Evolutionary conservation across 148 eudicot genomes (phyloP).

Genomic region (Polygonum aviculare): DNA sequence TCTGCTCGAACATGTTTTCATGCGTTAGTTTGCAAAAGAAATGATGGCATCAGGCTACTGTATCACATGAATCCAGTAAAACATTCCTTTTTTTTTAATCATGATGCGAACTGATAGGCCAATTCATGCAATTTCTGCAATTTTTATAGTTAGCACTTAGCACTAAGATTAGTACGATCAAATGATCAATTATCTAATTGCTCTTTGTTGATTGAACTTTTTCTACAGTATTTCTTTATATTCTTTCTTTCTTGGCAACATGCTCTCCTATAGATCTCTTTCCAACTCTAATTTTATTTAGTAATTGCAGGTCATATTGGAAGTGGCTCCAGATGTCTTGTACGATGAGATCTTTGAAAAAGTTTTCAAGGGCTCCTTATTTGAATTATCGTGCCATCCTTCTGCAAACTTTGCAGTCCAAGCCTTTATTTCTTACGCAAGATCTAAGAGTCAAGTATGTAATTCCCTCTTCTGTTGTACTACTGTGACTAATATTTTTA

Average conservation of each 20-base stretch:
- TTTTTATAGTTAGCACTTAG: background rate
- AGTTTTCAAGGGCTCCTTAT: slow-evolving; percentile 59
- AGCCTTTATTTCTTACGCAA: slow-evolving; percentile 73
- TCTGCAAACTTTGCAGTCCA: slow-evolving; percentile 87
- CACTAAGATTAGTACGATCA: too few species aligned
- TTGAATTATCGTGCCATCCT: slow-evolving; percentile 50
- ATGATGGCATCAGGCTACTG: background rate
- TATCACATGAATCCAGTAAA: background rate
- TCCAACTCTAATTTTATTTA: slow-evolving; percentile 9
- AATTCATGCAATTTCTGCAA: background rate
- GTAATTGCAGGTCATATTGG: slow-evolving; percentile 71
- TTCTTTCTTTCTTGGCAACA: background rate
- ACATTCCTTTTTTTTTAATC: background rate
- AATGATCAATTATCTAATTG: background rate
- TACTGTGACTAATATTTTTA: background rate
- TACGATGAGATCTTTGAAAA: slow-evolving; percentile 52
- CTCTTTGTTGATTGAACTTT: background rate
- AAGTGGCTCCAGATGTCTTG: slow-evolving; percentile 71
- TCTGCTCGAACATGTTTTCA: background rate
- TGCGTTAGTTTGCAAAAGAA: background rate
- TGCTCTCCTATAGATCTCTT: background rate
- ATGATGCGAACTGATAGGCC: background rate
- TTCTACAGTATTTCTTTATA: background rate
- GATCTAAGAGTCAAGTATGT: slow-evolving; percentile 66
- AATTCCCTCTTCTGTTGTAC: background rate